A percentile compares a stretch with the other conserved stretches of the same genome.
These are phyloP conservation scores for Mycosphaerella arachidis DNA, from an alignment of 2,329 filamentous ascomycete species.

Conservation along the genomic window DNA sequence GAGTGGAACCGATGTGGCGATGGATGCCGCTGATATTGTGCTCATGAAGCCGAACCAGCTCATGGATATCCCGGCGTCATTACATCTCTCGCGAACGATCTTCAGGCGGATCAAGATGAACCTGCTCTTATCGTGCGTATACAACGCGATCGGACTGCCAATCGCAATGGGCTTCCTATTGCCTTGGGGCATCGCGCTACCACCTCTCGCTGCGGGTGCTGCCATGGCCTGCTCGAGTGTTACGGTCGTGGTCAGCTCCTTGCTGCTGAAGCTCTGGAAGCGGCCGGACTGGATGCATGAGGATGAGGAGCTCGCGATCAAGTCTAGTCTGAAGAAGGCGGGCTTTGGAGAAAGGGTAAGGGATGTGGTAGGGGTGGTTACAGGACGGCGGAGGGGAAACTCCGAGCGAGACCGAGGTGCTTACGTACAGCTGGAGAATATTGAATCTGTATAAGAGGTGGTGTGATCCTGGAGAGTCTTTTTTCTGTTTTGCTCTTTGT, in stretches of 20 bases:
- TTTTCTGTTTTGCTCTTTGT: neutral
- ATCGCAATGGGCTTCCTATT: constrained; percentile 97
- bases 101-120: constrained; percentile 94
- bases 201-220: constrained; percentile 89
- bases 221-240: constrained; percentile 92
- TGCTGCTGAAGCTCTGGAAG: constrained; percentile 82
- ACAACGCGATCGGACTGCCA: constrained; percentile 85
- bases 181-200: constrained; percentile 79
- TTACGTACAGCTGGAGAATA: constrained; percentile 45
- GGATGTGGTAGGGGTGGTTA: constrained; percentile 18
- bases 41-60: constrained; percentile 90
- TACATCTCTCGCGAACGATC: constrained; percentile 77
- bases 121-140: constrained; percentile 84
- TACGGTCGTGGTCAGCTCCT: constrained; percentile 77
- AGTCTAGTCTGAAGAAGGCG: constrained; percentile 7
- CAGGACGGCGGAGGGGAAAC: constrained; percentile 32
- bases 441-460: constrained; percentile 28
- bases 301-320: constrained; percentile 15
- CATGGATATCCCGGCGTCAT: constrained; percentile 83
- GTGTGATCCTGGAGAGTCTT: neutral
- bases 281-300: constrained; percentile 74
- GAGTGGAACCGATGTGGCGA: constrained; percentile 90
- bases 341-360: constrained; percentile 10
- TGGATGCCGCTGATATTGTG: constrained; percentile 94
- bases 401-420: constrained; percentile 36